Base-by-base conservation (phyloP, 176 grass and related monocot genomes). In the Juncus inflexus region DNA sequence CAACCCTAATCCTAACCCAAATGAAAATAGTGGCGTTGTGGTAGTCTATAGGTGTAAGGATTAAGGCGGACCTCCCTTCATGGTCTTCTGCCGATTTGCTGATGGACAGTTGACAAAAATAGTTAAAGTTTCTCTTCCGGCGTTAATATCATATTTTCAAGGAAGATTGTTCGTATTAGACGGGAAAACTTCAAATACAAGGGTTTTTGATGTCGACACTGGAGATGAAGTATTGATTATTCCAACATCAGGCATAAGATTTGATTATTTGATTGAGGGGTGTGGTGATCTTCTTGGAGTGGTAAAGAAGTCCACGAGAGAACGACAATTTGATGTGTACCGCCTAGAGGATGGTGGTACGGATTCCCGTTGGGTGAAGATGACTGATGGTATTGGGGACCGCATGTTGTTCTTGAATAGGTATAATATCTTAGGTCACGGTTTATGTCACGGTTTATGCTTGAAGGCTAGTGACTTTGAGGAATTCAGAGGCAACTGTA, bases 261-360 rank as follows among this genome's bases (percentile, higher is more conserved):
- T 64, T 4, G 1, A 13, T 42, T 6, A 62, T 19, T 40, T 64
- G n/a, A 39, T 49, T 64, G 62, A 64, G 62, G 62, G 2, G 3
- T 45, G 10, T 16, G 62, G 62, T 64, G 62, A 64, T 47, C 40
- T 64, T 2, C 11, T 64, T 9, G 62, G 62, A 8, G n/a, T 64
- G 62, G n/a, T 14, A 42, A 15, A 10, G 16, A 3, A 50, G 16
- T 52, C 6, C 6, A 37, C 3, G 45, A 8, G 14, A 7, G n/a
- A 64, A 41, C 9, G 4, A 35, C 12, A 6, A 37, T 67, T 50
- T 12, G 64, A 52, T 42, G 45, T 67, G 45, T 52, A 67, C 36
- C 9, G 45, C 35, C 64, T 67, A 12, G 45, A 67, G 12, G 45
- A 50, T 12, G 16, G 6, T 52, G 15, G 45, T 50, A 50, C 2